Evolutionary conservation across 768 basidiomycete species (phyloP).

Genomic region (Scleroderma bovista): DNA sequence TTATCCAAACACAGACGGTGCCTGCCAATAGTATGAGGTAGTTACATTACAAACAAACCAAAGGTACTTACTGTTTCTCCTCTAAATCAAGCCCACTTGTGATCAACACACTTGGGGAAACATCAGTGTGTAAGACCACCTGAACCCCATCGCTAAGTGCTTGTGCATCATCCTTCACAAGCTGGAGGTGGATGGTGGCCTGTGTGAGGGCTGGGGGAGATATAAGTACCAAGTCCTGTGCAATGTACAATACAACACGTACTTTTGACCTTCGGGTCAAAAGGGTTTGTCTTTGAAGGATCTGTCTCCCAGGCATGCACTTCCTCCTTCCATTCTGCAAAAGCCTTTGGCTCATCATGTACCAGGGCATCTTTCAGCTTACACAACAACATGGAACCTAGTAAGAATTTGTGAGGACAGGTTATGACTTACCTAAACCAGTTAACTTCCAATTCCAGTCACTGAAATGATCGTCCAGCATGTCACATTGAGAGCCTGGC

Average conservation of each 20-base stretch:
- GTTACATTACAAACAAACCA: background rate
- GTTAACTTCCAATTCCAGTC: too few relatives aligned
- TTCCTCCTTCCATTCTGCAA: too few relatives aligned
- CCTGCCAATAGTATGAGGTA: too few relatives aligned
- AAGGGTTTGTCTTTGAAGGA: too few relatives aligned
- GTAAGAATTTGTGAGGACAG: background rate
- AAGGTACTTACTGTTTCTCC: conserved; percentile 17
- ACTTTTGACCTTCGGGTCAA: background rate
- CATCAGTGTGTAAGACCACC: conserved; percentile 2
- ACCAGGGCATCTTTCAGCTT: background rate
- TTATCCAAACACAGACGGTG: too few relatives aligned
- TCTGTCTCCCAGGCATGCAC: too few relatives aligned
- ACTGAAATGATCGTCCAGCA: conserved; percentile 17
- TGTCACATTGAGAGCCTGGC: conserved; percentile 21
- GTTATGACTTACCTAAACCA: background rate
- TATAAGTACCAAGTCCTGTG: too few relatives aligned
- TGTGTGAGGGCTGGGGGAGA: background rate
- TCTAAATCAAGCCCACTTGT: conserved; percentile 12
- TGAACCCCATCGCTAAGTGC: background rate
- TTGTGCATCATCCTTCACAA: background rate
- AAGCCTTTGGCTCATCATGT: too few relatives aligned
- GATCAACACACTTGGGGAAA: conserved; percentile 12
- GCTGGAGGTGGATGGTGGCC: background rate
- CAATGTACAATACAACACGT: too few relatives aligned
- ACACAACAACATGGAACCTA: background rate